phyloP scores from a whole-genome alignment of 129 eudicot genomes.

The Oenanthe sinensis region DNA sequence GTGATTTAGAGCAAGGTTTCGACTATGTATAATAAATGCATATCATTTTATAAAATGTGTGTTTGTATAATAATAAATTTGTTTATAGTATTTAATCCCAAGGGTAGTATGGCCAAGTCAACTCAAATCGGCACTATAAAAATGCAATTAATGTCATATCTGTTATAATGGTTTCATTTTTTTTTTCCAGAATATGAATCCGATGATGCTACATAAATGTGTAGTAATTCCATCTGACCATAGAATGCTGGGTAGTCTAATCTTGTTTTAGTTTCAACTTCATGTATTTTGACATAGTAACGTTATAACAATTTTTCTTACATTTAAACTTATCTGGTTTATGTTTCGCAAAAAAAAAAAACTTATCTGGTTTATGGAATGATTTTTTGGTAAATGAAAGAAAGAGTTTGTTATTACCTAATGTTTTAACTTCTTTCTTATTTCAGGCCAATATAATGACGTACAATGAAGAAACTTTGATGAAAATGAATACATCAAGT shows the following conservation, averaged over 20 bases:
- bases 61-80: neutral
- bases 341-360: too few relatives aligned
- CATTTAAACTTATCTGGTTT: neutral
- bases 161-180: neutral
- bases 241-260: too few relatives aligned
- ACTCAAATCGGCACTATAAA: too few relatives aligned
- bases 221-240: too few relatives aligned
- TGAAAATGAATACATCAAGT: constrained; percentile 44
- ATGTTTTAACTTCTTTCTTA: neutral
- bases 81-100: neutral
- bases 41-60: neutral
- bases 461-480: constrained; percentile 58
- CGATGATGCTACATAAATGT: too few relatives aligned
- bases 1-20: neutral
- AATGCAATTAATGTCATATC: neutral
- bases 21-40: neutral
- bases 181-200: neutral
- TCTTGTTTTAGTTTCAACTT: neutral
- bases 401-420: neutral
- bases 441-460: constrained; percentile 79
- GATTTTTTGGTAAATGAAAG: neutral
- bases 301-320: neutral
- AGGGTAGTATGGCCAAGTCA: neutral
- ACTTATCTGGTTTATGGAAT: neutral
- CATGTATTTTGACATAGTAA: neutral